Evolutionary conservation across 2,329 filamentous ascomycete genomes (phyloP).

Genomic region (Orbilia brochopaga): DNA sequence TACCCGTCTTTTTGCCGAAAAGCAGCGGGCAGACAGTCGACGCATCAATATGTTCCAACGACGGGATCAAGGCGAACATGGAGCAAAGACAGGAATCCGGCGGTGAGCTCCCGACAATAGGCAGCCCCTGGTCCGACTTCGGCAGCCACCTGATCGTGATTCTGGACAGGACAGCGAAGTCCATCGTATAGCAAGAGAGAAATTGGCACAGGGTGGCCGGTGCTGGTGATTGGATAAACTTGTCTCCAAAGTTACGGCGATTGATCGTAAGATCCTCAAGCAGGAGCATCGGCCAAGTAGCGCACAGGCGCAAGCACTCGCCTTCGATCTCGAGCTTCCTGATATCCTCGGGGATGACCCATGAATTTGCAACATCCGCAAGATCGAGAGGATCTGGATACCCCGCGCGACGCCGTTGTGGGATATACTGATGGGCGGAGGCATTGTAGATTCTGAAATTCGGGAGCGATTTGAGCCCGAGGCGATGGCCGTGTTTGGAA

Average conservation of each 20-base stretch:
- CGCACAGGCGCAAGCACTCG: slow-evolving; percentile 22
- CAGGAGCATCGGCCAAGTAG: slow-evolving; percentile 18
- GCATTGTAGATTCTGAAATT: slow-evolving; percentile 20
- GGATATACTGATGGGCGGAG: background rate
- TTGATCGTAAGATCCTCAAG: slow-evolving; percentile 27
- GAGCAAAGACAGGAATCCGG: slow-evolving; percentile 14
- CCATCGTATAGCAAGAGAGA: slow-evolving; percentile 18
- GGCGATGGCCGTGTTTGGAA: slow-evolving; percentile 20
- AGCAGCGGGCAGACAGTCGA: slow-evolving; percentile 26
- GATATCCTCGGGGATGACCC: slow-evolving; percentile 30
- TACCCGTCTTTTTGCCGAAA: slow-evolving; percentile 23
- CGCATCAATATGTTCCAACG: slow-evolving; percentile 20
- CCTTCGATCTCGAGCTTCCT: slow-evolving; percentile 31
- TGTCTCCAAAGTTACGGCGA: slow-evolving; percentile 14
- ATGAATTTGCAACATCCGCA: slow-evolving; percentile 7
- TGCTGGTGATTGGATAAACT: slow-evolving; percentile 19
- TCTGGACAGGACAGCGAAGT: slow-evolving; percentile 26
- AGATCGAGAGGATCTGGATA: slow-evolving; percentile 9
- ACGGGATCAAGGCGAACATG: slow-evolving; percentile 17
- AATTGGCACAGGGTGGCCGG: slow-evolving; percentile 9
- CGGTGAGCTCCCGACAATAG: background rate
- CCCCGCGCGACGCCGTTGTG: background rate
- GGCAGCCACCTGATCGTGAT: slow-evolving; percentile 28
- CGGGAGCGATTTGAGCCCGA: slow-evolving; percentile 22
- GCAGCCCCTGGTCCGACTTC: slow-evolving; percentile 1